Conservation (phyloP, 805 yeast genomes). For the Saturnispora diversa region DNA sequence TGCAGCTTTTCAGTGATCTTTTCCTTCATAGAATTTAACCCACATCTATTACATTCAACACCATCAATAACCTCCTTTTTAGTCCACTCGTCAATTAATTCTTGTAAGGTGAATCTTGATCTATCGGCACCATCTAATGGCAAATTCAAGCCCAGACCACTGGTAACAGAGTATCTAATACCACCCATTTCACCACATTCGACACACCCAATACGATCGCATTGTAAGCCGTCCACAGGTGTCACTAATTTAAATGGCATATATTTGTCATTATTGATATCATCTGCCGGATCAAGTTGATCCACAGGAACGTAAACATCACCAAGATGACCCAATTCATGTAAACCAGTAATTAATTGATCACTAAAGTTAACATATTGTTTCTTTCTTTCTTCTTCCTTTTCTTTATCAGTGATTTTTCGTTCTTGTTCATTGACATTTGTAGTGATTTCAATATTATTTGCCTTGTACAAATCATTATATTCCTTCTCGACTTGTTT, state of each 20-base stretch:
- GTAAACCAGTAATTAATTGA: slow-evolving; percentile 31
- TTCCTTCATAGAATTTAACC: slow-evolving; percentile 52
- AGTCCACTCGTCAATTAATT: slow-evolving; percentile 57
- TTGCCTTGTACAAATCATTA: slow-evolving; percentile 20
- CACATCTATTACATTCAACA: slow-evolving; percentile 92
- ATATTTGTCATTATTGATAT: slow-evolving; percentile 36
- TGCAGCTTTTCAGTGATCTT: slow-evolving; percentile 37
- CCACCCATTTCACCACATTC: slow-evolving; percentile 94
- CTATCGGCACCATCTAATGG: slow-evolving; percentile 38
- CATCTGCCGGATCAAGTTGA: slow-evolving; percentile 67
- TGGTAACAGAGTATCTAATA: slow-evolving; percentile 68
- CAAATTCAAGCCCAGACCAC: slow-evolving; percentile 64
- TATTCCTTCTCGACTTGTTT: slow-evolving; percentile 55
- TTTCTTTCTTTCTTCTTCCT: slow-evolving; percentile 22
- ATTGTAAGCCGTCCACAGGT: slow-evolving; percentile 86
- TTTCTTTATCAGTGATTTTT: slow-evolving; percentile 20
- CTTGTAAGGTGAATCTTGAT: slow-evolving; percentile 38
- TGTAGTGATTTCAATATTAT: slow-evolving; percentile 12
- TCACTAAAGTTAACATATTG: slow-evolving; percentile 24
- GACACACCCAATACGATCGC: slow-evolving; percentile 85
- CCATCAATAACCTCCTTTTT: slow-evolving; percentile 83
- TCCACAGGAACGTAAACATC: slow-evolving; percentile 61
- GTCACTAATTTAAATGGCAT: slow-evolving; percentile 57
- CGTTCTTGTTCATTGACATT: slow-evolving; percentile 16
- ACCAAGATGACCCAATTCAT: slow-evolving; percentile 51